Percentiles rank a stretch among this genome's conserved stretches.
These are phyloP conservation scores for Geotrichum cucujoidarum DNA, from an alignment of 1,139 yeast species.

Conservation along the genomic window DNA sequence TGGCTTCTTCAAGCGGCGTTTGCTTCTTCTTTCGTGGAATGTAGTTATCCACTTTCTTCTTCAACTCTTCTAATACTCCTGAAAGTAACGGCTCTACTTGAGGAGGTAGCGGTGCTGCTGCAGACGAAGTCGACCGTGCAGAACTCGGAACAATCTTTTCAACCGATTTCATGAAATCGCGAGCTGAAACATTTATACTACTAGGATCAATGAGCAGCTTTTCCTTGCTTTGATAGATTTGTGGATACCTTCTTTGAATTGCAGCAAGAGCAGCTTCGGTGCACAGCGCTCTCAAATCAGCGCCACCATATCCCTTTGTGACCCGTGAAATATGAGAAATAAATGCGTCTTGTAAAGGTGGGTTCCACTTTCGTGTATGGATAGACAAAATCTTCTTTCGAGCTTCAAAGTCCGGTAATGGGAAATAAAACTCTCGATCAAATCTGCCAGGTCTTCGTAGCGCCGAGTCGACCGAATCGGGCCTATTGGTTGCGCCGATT, in stretches of 20 bases:
- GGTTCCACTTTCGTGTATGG: slow-evolving; percentile 87
- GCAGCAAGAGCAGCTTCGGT: slow-evolving; percentile 93
- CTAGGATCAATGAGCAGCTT: slow-evolving; percentile 71
- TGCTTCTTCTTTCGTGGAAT: slow-evolving; percentile 60
- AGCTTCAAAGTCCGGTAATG: slow-evolving; percentile 79
- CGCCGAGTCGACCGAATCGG: slow-evolving; percentile 97
- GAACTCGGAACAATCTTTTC: slow-evolving; percentile 90
- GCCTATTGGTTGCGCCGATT: slow-evolving; percentile 96
- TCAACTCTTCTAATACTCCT: slow-evolving; percentile 46
- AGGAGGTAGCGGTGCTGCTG: slow-evolving; percentile 73
- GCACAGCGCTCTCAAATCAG: slow-evolving; percentile 88
- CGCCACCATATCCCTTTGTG: slow-evolving; percentile 98
- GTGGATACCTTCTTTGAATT: slow-evolving; percentile 90
- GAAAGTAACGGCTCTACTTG: slow-evolving; percentile 60
- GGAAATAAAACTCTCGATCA: slow-evolving; percentile 94
- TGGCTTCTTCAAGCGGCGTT: slow-evolving; percentile 65
- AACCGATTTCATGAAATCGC: slow-evolving; percentile 81
- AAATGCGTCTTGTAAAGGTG: slow-evolving; percentile 57
- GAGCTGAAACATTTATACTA: slow-evolving; percentile 66
- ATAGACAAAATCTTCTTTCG: slow-evolving; percentile 73
- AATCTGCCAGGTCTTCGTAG: slow-evolving; percentile 95
- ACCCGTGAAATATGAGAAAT: slow-evolving; percentile 64
- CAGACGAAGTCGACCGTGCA: slow-evolving; percentile 70
- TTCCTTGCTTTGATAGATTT: slow-evolving; percentile 72
- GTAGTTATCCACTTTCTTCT: slow-evolving; percentile 48